Percentiles rank a stretch among this genome's conserved stretches.
These are phyloP conservation scores for Citropsis articulata DNA, from an alignment of 345 rosid genomes.

Conservation along the genomic window DNA sequence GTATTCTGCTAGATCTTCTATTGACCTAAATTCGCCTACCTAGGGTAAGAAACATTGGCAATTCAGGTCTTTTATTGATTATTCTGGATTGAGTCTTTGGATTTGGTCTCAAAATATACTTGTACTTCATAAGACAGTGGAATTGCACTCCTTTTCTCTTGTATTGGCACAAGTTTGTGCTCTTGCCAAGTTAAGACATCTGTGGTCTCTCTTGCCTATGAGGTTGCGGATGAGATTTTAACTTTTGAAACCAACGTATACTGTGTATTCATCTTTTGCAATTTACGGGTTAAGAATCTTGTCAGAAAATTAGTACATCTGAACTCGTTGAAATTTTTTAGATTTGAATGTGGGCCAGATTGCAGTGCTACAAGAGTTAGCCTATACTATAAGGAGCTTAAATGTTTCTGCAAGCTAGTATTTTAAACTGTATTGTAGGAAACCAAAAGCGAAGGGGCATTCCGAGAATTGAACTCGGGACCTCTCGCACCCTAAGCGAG, in stretches of 20 bases:
- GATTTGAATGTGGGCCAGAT: not conserved
- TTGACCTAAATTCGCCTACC: too few relatives aligned
- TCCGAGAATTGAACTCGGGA: constrained; percentile 48
- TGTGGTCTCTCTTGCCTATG: too few relatives aligned
- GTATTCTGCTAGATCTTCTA: too few relatives aligned
- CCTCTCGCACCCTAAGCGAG: constrained; percentile 62
- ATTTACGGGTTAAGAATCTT: not conserved
- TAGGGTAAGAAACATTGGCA: too few relatives aligned
- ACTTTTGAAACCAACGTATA: not conserved
- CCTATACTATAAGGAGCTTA: not conserved
- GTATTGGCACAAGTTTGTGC: too few relatives aligned
- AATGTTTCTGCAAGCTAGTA: not conserved
- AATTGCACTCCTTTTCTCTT: not conserved
- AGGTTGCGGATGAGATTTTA: not conserved
- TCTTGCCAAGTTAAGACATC: too few relatives aligned
- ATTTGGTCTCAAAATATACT: not conserved
- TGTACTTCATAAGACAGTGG: not conserved
- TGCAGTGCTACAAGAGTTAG: not conserved
- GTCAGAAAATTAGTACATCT: not conserved
- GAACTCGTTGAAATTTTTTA: not conserved
- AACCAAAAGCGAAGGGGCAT: constrained; percentile 25
- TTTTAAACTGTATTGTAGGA: not conserved
- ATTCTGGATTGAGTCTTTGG: not conserved
- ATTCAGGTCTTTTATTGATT: not conserved
- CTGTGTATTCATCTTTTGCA: not conserved